phyloP scores from a whole-genome alignment of 495 filamentous ascomycete species.

The Aspergillus taichungensis region DNA sequence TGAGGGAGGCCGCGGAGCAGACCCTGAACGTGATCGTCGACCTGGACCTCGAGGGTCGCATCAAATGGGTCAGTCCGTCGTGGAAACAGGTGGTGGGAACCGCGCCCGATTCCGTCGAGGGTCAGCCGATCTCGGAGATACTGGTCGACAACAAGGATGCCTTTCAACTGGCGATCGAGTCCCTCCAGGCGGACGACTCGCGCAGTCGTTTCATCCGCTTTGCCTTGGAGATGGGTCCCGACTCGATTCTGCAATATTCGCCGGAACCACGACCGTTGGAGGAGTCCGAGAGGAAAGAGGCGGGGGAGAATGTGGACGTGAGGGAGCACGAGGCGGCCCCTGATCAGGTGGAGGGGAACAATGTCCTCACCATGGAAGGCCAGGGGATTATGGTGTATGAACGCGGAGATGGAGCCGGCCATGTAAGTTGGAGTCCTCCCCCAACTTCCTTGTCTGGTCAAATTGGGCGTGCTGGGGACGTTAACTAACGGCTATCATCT shows the following conservation, averaged over 20 bases:
- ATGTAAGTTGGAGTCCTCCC: conserved; percentile 42
- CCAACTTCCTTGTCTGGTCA: background rate
- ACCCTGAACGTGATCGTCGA: conserved; percentile 93
- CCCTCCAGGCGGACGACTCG: conserved; percentile 87
- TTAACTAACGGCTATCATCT: background rate
- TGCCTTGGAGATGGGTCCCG: conserved; percentile 61
- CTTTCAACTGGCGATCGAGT: conserved; percentile 75
- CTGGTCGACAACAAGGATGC: conserved; percentile 67
- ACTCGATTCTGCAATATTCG: conserved; percentile 54
- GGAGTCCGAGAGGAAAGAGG: conserved; percentile 3
- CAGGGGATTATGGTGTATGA: conserved; percentile 98
- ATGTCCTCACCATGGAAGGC: conserved; percentile 72
- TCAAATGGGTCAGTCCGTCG: conserved; percentile 95
- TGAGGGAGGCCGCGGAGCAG: conserved; percentile 92
- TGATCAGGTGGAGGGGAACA: conserved; percentile 34
- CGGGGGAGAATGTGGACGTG: conserved; percentile 10
- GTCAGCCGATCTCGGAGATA: conserved; percentile 70
- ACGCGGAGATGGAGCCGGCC: conserved; percentile 72
- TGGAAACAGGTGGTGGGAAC: conserved; percentile 92
- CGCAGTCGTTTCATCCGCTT: conserved; percentile 89
- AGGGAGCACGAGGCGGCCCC: conserved; percentile 26
- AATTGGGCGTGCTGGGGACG: background rate
- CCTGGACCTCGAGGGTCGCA: conserved; percentile 74
- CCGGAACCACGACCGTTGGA: conserved; percentile 30
- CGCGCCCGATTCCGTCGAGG: conserved; percentile 59